Evolutionary conservation across 2,329 filamentous ascomycete species (phyloP), one percentile per base, ranked within the genome.

Genomic region (Alternaria postmessia): DNA sequence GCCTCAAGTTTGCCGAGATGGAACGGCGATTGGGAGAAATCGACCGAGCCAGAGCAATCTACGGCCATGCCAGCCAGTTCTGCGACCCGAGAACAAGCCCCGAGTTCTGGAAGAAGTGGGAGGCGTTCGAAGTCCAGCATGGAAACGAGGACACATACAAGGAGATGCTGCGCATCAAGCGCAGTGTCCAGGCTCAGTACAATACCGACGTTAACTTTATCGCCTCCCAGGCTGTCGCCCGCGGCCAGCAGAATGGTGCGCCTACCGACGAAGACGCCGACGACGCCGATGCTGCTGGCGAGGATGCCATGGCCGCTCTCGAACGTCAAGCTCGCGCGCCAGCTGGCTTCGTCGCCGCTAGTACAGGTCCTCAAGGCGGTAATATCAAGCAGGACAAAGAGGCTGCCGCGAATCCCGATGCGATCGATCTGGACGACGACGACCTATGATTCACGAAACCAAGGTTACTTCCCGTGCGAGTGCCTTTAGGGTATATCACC

Each of bases 131-230:
- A 80, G 93, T 98, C 22, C 91, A 96, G 77, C 95, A 99, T 75
- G 95, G 95, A 66, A 99, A 99, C 80, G 96, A 99, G 78, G 95
- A 99, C 78, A 99, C 96, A 0, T 99, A 96, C 85, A 97, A 97
- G 83, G 95, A 99, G 78, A 99, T 99, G 95, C 85, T 98, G 64
- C 90, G 95, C 30, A 93, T 99, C 84, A 99, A 98, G 85, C 86
- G 95, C 76, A 97, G 93, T 79, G 95, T 99, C 12, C 93, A 97
- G 79, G 94, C 95, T 54, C 92, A 97, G 81, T 99, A 96, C 85
- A 98, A 98, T 75, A 99, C 96, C 44, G 95, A 99, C 75, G 94
- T 99, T 83, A 96, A 94, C 78, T 99, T 97, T 75, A 97, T 99
- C 79, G 95, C 95, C 9, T 96, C 93, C 5, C 95, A 99, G 78